Conservation (phyloP, 441 rosid genomes). For the Euphorbia celastroides region DNA sequence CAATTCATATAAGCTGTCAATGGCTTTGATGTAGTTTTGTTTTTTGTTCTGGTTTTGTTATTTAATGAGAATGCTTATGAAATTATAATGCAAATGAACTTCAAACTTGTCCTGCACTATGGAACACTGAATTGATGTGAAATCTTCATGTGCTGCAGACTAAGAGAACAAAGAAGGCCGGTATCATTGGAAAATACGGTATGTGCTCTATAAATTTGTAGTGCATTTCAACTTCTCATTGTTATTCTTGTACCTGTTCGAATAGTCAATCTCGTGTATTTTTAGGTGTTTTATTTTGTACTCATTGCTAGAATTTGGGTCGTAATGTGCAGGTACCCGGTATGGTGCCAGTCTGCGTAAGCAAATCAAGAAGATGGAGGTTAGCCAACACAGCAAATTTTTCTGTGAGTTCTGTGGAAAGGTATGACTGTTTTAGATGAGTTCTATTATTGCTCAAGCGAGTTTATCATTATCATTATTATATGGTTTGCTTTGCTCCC, state of each 20-base stretch:
- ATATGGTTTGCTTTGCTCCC: background rate
- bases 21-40: background rate
- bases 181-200: slow-evolving; percentile 54
- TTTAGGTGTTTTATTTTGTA: background rate
- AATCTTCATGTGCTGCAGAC: slow-evolving; percentile 26
- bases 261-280: background rate
- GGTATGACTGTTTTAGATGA: slow-evolving; percentile 30
- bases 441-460: background rate
- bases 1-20: background rate
- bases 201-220: slow-evolving; percentile 4
- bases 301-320: background rate
- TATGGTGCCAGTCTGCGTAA: slow-evolving; percentile 96
- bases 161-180: slow-evolving; percentile 57
- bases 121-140: background rate
- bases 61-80: background rate
- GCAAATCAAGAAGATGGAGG: slow-evolving; percentile 95
- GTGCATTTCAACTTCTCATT: background rate
- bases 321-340: slow-evolving; percentile 53
- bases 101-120: background rate
- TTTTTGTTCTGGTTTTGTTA: background rate
- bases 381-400: slow-evolving; percentile 86
- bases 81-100: background rate
- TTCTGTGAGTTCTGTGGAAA: slow-evolving; percentile 97
- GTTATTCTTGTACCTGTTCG: background rate
- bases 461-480: background rate